Conservation (phyloP, 306 rosid genomes). For the Medicago ruthenica region DNA sequence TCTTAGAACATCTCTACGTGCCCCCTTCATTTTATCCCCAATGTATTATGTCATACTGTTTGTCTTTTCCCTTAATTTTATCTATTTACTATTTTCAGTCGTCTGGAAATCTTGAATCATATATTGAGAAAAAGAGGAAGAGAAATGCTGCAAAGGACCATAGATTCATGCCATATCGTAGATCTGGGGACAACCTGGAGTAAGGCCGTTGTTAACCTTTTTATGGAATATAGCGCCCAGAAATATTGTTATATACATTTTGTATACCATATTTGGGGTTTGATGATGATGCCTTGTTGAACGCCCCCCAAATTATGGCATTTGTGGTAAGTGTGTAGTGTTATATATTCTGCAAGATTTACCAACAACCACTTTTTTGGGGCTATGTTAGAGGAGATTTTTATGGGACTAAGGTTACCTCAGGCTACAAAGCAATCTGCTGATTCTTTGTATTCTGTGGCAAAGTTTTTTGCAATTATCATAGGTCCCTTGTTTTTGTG, state of each 20-base stretch:
- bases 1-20: conserved; percentile 7
- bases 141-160: conserved; percentile 89
- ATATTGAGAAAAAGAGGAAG: conserved; percentile 72
- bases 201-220: conserved; percentile 26
- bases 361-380: not conserved
- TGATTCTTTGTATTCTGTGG: not conserved
- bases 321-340: not conserved
- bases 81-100: conserved; percentile 49
- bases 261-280: not conserved
- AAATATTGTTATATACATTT: not conserved
- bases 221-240: not conserved
- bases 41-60: not conserved
- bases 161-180: conserved; percentile 76
- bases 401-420: not conserved
- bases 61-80: conserved; percentile 13
- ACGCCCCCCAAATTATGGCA: not conserved
- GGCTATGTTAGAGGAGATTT: not conserved
- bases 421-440: not conserved
- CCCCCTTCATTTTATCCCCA: not conserved
- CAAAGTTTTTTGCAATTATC: not conserved
- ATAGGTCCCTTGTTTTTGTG: not conserved
- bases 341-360: conserved; percentile 13
- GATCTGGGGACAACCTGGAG: conserved; percentile 48
- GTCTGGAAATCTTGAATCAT: conserved; percentile 77
- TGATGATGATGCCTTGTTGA: not conserved